Conservation (phyloP, 768 basidiomycete species). For the Lactifluus subvellereus region DNA sequence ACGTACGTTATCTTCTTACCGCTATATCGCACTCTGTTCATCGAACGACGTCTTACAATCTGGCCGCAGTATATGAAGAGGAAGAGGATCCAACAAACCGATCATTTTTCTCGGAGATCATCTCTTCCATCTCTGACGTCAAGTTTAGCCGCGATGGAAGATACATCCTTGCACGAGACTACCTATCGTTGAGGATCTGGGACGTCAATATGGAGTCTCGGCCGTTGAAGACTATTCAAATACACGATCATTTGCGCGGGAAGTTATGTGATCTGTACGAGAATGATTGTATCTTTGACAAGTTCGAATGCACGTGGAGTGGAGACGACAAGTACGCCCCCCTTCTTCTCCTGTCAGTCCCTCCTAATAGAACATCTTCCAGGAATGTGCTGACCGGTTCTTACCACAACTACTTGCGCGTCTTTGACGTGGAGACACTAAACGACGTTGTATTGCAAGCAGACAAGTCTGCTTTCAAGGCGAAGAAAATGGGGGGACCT, state of each 20-base stretch:
- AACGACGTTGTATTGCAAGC: conserved; percentile 94
- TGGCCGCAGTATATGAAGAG: conserved; percentile 83
- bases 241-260: conserved; percentile 94
- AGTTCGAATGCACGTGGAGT: conserved; percentile 98
- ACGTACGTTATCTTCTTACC: conserved; percentile 49
- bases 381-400: conserved; percentile 98
- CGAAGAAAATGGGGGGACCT: conserved; percentile 94
- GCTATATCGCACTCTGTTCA: conserved; percentile 5
- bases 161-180: conserved; percentile 95
- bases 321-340: conserved; percentile 86
- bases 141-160: conserved; percentile 98
- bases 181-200: conserved; percentile 98
- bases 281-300: conserved; percentile 99
- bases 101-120: conserved; percentile 99
- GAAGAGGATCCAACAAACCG: conserved; percentile 96
- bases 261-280: conserved; percentile 99
- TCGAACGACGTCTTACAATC: conserved; percentile 17
- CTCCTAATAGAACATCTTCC: not conserved
- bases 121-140: conserved; percentile 98
- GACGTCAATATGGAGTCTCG: conserved; percentile 98
- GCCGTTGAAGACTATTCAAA: conserved; percentile 95
- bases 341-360: conserved; percentile 25
- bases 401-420: conserved; percentile 99
- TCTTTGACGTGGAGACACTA: conserved; percentile 84
- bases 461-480: conserved; percentile 99